Evolutionary conservation across 768 basidiomycete genomes (phyloP).

Genomic region (Rhizopogon rudus): DNA sequence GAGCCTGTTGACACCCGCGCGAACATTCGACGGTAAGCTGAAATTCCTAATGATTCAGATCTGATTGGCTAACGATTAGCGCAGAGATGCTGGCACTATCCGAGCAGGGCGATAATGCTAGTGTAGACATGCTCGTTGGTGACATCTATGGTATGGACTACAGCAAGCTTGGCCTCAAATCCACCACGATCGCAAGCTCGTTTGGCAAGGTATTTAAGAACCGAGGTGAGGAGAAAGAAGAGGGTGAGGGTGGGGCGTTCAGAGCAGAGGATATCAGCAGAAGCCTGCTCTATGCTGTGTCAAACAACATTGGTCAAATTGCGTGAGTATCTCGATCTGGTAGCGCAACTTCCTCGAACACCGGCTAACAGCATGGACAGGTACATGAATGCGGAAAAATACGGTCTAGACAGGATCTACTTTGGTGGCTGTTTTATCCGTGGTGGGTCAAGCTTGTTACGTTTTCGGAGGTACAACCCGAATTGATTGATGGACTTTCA

Average conservation of each 20-base stretch:
- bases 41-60: background rate
- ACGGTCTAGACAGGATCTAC: slow-evolving; percentile 93
- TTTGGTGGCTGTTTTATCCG: slow-evolving; percentile 99
- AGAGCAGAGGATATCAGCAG: slow-evolving; percentile 91
- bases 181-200: slow-evolving; percentile 95
- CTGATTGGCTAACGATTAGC: slow-evolving; percentile 5
- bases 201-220: slow-evolving; percentile 99
- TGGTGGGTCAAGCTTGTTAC: slow-evolving; percentile 46
- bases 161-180: slow-evolving; percentile 90
- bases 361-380: slow-evolving; percentile 15
- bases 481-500: slow-evolving; percentile 23
- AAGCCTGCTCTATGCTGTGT: slow-evolving; percentile 92
- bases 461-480: background rate
- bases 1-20: slow-evolving; percentile 92
- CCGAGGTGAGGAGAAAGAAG: slow-evolving; percentile 39
- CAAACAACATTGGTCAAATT: slow-evolving; percentile 99
- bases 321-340: slow-evolving; percentile 62
- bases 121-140: slow-evolving; percentile 97
- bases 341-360: background rate
- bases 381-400: slow-evolving; percentile 99
- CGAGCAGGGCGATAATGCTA: slow-evolving; percentile 88
- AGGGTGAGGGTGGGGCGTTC: slow-evolving; percentile 63
- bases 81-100: slow-evolving; percentile 95
- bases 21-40: slow-evolving; percentile 89
- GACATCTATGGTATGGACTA: slow-evolving; percentile 99